Conservation (phyloP, 2,329 filamentous ascomycete genomes). For the Botrytis galanthina region DNA sequence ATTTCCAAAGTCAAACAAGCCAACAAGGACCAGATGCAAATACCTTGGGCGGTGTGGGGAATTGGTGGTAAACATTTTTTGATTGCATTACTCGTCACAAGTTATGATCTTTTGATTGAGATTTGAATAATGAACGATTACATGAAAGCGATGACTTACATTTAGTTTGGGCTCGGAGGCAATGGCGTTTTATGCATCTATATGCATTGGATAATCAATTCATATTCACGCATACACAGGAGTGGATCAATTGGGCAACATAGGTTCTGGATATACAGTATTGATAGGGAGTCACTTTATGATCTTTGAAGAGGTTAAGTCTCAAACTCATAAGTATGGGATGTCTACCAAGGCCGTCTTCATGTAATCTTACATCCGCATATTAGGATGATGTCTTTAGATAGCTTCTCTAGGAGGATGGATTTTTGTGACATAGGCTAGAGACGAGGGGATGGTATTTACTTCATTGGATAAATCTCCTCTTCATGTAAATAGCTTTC, state of each 20-base stretch:
- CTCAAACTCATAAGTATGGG: neutral
- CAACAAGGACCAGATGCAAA: constrained; percentile 22
- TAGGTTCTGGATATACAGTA: neutral
- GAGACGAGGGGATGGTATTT: neutral
- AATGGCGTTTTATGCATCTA: neutral
- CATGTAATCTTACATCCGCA: neutral
- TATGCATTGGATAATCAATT: neutral
- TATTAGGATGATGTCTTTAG: neutral
- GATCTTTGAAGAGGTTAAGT: neutral
- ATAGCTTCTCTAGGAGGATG: neutral
- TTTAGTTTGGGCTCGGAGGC: neutral
- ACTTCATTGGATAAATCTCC: neutral
- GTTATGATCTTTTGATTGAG: neutral
- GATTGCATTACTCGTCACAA: neutral
- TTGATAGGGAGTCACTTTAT: neutral
- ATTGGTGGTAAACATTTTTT: constrained; percentile 33
- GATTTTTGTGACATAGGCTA: neutral
- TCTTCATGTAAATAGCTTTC: neutral
- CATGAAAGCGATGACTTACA: neutral
- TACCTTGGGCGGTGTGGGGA: constrained; percentile 31
- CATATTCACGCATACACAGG: neutral
- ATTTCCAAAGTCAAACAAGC: constrained; percentile 35
- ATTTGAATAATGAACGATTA: neutral
- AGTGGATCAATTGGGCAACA: neutral
- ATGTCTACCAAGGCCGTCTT: neutral